phyloP scores from a whole-genome alignment of 495 filamentous ascomycete species.

The Trichoderma reesei region DNA sequence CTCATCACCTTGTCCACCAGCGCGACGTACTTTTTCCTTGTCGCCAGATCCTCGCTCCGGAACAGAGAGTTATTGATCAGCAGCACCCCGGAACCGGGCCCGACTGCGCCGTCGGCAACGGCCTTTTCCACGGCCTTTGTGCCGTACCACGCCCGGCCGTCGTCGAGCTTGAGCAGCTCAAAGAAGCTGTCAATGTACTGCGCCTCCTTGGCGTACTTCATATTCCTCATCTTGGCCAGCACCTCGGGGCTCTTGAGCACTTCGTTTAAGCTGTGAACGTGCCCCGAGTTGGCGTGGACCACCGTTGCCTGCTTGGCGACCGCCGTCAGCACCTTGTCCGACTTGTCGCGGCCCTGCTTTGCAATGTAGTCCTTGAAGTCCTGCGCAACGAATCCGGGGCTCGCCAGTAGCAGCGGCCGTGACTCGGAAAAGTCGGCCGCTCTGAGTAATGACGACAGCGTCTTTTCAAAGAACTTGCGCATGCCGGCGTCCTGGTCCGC shows the following conservation, averaged over 20 bases:
- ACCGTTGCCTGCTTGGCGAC: conserved; percentile 58
- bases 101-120: conserved; percentile 80
- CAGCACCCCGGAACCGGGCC: conserved; percentile 71
- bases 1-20: conserved; percentile 88
- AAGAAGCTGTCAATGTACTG: conserved; percentile 80
- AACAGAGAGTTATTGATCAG: conserved; percentile 82
- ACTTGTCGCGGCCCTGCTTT: conserved; percentile 53
- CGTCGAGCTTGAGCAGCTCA: conserved; percentile 69
- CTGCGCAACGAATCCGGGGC: conserved; percentile 76
- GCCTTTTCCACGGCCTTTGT: conserved; percentile 76
- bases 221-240: conserved; percentile 63
- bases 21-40: conserved; percentile 69
- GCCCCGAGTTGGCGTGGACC: conserved; percentile 74
- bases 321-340: conserved; percentile 48
- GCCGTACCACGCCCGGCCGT: conserved; percentile 87
- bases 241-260: conserved; percentile 73
- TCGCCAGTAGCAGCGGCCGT: conserved; percentile 74
- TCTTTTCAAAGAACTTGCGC: conserved; percentile 70
- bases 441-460: conserved; percentile 62
- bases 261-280: conserved; percentile 78
- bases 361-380: conserved; percentile 76
- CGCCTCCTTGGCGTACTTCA: conserved; percentile 79
- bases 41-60: conserved; percentile 68
- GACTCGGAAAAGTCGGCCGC: conserved; percentile 64
- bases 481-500: conserved; percentile 67